Base-by-base conservation (phyloP, 2,329 filamentous ascomycete species). In the Zymoseptoria passerinii region DNA sequence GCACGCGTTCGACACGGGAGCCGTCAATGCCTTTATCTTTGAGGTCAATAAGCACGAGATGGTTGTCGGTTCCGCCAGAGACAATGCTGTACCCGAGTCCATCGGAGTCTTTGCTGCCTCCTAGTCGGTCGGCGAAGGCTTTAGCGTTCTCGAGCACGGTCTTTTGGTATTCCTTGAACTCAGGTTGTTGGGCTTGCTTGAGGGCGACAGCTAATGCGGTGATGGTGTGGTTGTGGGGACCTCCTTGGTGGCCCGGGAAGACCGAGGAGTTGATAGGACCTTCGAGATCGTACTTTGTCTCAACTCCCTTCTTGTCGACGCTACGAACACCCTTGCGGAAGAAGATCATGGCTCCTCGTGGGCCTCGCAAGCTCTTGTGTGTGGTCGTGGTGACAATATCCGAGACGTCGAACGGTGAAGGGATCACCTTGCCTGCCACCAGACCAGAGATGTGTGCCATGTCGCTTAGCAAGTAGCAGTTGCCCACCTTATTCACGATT, bases 161-260 rank as follows among this genome's bases (percentile, higher is more conserved):
- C 69, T 89, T 80, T 77, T 99, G 94, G 78, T 99, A 99, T 56
- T 88, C 82, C 73, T 88, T 89, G 81, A 99, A 99, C 71, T 96
- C 92, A 53, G 87, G 84, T 5, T 85, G 85, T 72, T 92, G 90
- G 2, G 90, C 90, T 77, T 99, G 94, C 78, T 96, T 95, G 60
- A 99, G 82, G 10, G 94, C 94, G 53, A 99, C 94, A 19, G 94
- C 86, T 28, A 99, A 81, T 50, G 94, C 94, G 40, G 94, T 95
- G 74, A 99, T 99, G 67, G 94, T 99, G 80, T 99, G 94, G 80
- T 99, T 99, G 78, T 99, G 94, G 56, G 94, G 94, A 23, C 94
- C 94, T 72, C 94, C 94, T 75, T 99, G 94, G 77, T 99, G 94
- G 58, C 94, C 94, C 16, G 94, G 94, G 81, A 99, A 99, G 61